These are phyloP conservation scores for Dendrobium nobile DNA, from an alignment of 106 monocot genomes.

Conservation along the genomic window DNA sequence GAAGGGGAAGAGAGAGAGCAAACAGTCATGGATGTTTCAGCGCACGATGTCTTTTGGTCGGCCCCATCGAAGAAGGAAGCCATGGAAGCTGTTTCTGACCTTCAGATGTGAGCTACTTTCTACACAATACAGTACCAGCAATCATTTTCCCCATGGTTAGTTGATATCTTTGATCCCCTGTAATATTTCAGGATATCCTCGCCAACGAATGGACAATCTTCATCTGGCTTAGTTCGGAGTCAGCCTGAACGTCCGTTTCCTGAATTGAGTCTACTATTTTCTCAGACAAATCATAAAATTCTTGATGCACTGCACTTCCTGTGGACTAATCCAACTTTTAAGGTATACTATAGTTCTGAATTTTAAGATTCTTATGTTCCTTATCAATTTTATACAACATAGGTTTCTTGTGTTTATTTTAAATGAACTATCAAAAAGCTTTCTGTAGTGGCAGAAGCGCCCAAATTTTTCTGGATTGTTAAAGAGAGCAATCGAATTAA, in stretches of 20 bases:
- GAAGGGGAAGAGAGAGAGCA: neutral
- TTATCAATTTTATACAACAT: neutral
- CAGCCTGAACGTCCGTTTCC: neutral
- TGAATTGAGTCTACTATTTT: neutral
- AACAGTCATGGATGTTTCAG: neutral
- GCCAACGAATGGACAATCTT: neutral
- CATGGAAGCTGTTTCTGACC: constrained; percentile 36
- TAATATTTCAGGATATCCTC: neutral
- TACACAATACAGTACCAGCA: neutral
- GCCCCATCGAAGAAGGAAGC: constrained; percentile 41
- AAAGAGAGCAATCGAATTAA: no score
- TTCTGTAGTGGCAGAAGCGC: no score
- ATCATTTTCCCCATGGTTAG: neutral
- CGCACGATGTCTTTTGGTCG: constrained; percentile 16
- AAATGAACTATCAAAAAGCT: neutral
- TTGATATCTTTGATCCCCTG: neutral
- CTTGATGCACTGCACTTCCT: constrained; percentile 4
- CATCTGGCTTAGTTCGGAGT: neutral
- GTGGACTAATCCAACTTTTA: neutral
- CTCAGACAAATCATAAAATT: neutral
- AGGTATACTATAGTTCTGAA: neutral
- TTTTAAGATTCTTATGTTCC: neutral
- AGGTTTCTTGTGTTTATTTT: neutral
- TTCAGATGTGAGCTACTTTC: constrained; percentile 34
- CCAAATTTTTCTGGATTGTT: no score